phyloP scores from a whole-genome alignment of 345 rosid genomes.

The Theobroma cacao region DNA sequence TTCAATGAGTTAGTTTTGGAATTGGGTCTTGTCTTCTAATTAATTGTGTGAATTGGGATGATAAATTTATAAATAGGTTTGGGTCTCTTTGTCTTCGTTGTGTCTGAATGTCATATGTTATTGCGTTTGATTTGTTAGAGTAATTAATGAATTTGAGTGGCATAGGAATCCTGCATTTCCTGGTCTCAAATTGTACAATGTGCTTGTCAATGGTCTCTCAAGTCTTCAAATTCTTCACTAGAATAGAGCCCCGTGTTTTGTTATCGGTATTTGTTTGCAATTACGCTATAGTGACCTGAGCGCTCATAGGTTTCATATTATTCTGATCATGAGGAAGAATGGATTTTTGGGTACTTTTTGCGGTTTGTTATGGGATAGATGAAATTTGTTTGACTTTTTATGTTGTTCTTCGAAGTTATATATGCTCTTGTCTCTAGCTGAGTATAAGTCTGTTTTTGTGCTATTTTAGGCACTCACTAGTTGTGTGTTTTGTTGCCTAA shows the following conservation, averaged over 20 bases:
- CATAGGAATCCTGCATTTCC: neutral
- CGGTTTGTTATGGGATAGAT: neutral
- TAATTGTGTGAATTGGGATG: neutral
- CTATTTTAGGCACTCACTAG: neutral
- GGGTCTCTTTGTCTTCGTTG: neutral
- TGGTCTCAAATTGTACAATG: neutral
- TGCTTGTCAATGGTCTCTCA: neutral
- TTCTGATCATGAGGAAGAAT: neutral
- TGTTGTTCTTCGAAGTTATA: neutral
- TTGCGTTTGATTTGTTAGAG: neutral
- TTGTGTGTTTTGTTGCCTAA: neutral
- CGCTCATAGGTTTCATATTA: neutral
- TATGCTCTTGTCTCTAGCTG: neutral
- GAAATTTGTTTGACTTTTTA: neutral
- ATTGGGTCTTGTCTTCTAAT: neutral
- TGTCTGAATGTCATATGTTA: neutral
- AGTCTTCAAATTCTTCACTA: neutral
- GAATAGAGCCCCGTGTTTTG: neutral
- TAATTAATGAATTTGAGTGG: neutral
- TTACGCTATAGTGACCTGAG: neutral
- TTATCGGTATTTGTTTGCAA: neutral
- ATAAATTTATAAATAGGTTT: neutral
- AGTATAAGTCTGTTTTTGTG: neutral
- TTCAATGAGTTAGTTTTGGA: neutral
- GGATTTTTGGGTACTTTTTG: neutral